Evolutionary conservation across 225 moss, liverwort and hornwort species (phyloP).

Genomic region (Climacium dendroides): DNA sequence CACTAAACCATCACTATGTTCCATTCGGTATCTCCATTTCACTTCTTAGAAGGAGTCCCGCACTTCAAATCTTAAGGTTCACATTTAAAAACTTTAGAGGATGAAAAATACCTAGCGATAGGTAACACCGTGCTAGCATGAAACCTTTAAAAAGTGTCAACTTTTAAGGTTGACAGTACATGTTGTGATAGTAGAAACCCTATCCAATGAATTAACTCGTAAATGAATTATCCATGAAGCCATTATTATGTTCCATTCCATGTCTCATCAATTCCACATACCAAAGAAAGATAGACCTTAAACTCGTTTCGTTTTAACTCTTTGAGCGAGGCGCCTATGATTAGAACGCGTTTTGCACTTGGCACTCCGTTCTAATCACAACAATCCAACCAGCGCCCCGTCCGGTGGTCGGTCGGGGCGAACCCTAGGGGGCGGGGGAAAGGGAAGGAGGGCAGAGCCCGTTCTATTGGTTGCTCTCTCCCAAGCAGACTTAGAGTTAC

Average conservation of each 20-base stretch:
- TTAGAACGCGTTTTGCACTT: not conserved
- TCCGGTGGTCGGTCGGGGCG: not conserved
- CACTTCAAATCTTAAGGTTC: not conserved
- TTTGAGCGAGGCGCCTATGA: not conserved
- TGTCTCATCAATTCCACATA: not conserved
- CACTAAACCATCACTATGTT: not conserved
- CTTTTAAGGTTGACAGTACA: not conserved
- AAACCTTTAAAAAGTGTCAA: not conserved
- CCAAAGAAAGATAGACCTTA: not conserved
- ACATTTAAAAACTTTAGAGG: no score
- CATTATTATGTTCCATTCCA: not conserved
- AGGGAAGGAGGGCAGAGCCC: not conserved
- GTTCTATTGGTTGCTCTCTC: not conserved
- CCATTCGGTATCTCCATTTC: not conserved
- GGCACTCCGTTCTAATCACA: not conserved
- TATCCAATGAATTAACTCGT: not conserved
- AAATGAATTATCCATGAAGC: no score
- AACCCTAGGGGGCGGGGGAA: slow-evolving; percentile 2
- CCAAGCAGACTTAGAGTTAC: not conserved
- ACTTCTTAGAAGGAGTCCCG: accelerated
- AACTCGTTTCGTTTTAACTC: not conserved
- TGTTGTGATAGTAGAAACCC: not conserved
- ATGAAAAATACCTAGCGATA: not conserved
- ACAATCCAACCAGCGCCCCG: not conserved
- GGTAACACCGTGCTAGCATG: accelerated